A percentile compares a stretch with the other conserved stretches of the same genome.
phyloP scores from a whole-genome alignment of 176 grass and related monocot genomes.

The Pontederia paniculata region DNA sequence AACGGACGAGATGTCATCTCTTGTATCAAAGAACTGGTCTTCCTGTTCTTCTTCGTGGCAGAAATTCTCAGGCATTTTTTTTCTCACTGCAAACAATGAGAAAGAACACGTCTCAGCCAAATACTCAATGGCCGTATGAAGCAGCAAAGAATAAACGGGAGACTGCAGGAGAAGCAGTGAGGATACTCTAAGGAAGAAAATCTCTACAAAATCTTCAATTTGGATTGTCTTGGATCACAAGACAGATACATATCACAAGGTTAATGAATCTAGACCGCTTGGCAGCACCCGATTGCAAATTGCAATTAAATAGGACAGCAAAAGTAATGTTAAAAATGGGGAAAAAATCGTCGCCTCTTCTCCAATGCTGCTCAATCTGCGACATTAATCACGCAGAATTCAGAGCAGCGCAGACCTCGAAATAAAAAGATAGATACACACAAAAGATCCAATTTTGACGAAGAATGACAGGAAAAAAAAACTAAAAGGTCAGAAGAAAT shows the following conservation, averaged over 20 bases:
- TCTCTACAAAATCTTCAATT: background rate
- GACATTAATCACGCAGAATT: too few relatives aligned
- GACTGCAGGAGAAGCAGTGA: background rate
- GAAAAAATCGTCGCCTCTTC: background rate
- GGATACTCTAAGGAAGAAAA: background rate
- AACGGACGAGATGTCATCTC: conserved; percentile 49
- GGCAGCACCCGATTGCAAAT: background rate
- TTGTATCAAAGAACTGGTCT: conserved; percentile 77
- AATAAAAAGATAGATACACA: background rate
- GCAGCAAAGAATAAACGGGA: background rate
- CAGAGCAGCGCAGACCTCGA: background rate
- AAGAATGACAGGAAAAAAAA: background rate
- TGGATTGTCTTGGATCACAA: background rate
- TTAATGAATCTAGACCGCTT: background rate
- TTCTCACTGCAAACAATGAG: conserved; percentile 5
- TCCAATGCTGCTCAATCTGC: background rate
- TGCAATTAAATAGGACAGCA: background rate
- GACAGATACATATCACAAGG: background rate
- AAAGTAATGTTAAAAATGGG: background rate
- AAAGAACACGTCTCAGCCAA: background rate
- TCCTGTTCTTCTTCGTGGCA: conserved; percentile 20
- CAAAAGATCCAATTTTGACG: background rate
- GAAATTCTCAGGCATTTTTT: conserved; percentile 22
- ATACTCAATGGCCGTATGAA: background rate
- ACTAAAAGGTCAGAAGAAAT: background rate